Conservation (phyloP, 2,329 filamentous ascomycete genomes). For the Rugonectria rugulosa region DNA sequence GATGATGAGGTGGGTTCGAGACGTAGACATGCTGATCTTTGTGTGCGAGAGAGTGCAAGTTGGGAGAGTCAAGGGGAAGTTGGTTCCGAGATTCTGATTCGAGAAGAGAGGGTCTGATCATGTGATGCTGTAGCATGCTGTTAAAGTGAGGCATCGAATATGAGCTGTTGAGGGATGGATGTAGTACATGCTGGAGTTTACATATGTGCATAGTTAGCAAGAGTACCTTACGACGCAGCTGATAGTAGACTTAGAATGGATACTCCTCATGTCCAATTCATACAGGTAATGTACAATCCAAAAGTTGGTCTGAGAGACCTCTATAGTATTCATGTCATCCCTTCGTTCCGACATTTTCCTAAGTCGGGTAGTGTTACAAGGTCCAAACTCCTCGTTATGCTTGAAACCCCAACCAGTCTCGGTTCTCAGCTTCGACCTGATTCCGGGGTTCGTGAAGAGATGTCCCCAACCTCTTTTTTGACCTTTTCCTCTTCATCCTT, state of each 20-base stretch:
- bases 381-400: no score
- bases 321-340: background rate
- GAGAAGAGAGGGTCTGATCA: constrained; percentile 35
- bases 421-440: constrained; percentile 18
- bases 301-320: background rate
- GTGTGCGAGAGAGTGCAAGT: constrained; percentile 4
- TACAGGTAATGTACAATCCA: constrained; percentile 28
- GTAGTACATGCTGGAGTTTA: no score
- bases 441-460: constrained; percentile 21
- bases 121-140: constrained; percentile 30
- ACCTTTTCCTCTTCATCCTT: no score
- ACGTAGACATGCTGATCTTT: constrained; percentile 22
- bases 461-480: constrained; percentile 12
- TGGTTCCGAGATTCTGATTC: background rate
- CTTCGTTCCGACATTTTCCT: background rate
- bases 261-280: constrained; percentile 15
- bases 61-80: background rate
- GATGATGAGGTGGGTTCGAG: constrained; percentile 68
- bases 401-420: background rate
- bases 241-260: background rate
- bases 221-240: no score
- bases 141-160: background rate
- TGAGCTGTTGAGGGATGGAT: no score
- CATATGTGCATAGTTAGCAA: background rate
- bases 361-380: constrained; percentile 15